Evolutionary conservation across 129 eudicot species (phyloP).

Genomic region (Arctium minus): DNA sequence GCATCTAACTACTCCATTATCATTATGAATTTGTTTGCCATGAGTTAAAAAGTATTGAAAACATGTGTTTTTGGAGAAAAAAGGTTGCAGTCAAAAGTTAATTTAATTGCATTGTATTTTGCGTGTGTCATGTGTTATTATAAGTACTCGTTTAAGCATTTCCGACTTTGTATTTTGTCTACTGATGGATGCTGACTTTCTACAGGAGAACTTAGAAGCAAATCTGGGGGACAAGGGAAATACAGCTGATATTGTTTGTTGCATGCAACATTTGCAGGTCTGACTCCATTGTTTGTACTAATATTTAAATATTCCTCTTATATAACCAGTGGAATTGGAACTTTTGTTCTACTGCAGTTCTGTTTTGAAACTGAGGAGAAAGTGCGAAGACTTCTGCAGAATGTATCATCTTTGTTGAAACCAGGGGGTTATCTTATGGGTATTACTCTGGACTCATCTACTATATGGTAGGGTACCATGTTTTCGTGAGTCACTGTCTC

Average conservation of each 20-base stretch:
- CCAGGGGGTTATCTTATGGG: slow-evolving; percentile 96
- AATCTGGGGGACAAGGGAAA: slow-evolving; percentile 53
- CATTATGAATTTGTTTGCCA: background rate
- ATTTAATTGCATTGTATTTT: background rate
- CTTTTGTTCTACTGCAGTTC: slow-evolving; percentile 45
- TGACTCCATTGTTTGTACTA: background rate
- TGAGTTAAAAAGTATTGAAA: background rate
- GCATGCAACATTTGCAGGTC: slow-evolving; percentile 97
- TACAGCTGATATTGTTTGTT: slow-evolving; percentile 79
- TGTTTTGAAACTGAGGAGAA: slow-evolving; percentile 90
- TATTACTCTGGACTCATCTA: slow-evolving; percentile 94
- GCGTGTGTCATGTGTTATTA: background rate
- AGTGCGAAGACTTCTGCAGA: slow-evolving; percentile 71
- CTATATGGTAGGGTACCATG: slow-evolving; percentile 72
- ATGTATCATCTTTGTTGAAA: slow-evolving; percentile 81
- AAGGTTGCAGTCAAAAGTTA: background rate
- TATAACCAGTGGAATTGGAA: background rate
- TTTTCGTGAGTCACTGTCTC: background rate
- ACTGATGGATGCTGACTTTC: slow-evolving; percentile 4
- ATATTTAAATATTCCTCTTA: background rate
- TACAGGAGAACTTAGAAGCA: slow-evolving; percentile 68
- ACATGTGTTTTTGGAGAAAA: background rate
- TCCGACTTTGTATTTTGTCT: background rate
- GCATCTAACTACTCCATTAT: background rate
- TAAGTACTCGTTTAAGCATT: slow-evolving; percentile 1